A percentile compares a stretch with the other conserved stretches of the same genome.
Conservation (phyloP, 257 asterid genomes). For the Plantago ovata region DNA sequence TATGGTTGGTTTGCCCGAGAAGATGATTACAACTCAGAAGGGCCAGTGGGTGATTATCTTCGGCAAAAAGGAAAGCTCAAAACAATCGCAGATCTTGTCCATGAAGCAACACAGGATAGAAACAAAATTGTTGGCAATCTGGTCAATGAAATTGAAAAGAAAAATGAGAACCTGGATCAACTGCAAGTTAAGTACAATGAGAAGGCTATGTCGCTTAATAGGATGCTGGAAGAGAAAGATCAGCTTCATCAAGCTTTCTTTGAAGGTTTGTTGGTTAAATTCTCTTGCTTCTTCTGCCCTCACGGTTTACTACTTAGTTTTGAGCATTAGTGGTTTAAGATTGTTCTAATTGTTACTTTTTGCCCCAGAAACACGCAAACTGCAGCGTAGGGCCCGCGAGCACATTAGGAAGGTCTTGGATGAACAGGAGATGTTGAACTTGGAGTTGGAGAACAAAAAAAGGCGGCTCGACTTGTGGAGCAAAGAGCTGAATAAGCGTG, state of each 20-base stretch:
- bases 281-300: too few species aligned
- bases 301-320: too few species aligned
- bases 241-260: conserved; percentile 57
- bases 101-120: conserved; percentile 49
- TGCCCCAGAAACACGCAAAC: conserved; percentile 80
- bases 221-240: conserved; percentile 88
- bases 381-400: conserved; percentile 67
- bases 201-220: conserved; percentile 56
- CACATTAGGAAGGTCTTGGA: conserved; percentile 55
- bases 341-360: conserved; percentile 11
- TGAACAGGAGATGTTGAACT: conserved; percentile 66
- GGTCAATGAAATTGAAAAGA: conserved; percentile 61
- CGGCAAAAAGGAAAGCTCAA: conserved; percentile 40
- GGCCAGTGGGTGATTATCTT: conserved; percentile 55
- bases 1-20: conserved; percentile 70
- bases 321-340: too few species aligned
- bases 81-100: conserved; percentile 39
- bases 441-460: conserved; percentile 65
- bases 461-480: conserved; percentile 63
- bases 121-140: conserved; percentile 49
- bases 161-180: conserved; percentile 62
- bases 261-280: conserved; percentile 74
- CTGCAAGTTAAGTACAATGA: conserved; percentile 52
- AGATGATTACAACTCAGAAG: conserved; percentile 52
- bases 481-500: conserved; percentile 76